Evolutionary conservation across 1,284 basidiomycete species (phyloP).

Genomic region (Fomitopsis schrenkii): DNA sequence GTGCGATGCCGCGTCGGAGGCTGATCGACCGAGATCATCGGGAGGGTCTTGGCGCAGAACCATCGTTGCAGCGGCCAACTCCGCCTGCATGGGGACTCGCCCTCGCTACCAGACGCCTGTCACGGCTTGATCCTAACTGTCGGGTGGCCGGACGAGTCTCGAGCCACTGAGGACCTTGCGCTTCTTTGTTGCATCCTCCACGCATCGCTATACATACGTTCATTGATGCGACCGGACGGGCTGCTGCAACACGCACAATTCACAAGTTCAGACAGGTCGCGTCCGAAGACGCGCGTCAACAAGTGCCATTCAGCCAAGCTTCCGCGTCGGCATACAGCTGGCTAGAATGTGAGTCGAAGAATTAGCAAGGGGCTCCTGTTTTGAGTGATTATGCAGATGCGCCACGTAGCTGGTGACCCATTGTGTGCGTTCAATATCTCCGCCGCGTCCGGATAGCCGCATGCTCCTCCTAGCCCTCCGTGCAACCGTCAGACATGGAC

Average conservation of each 20-base stretch:
- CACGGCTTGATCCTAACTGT: background rate
- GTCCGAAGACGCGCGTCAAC: no score
- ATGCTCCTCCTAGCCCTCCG: background rate
- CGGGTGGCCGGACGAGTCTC: no score
- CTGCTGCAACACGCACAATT: no score
- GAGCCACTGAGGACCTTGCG: background rate
- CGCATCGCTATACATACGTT: no score
- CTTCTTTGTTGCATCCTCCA: background rate
- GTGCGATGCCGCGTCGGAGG: background rate
- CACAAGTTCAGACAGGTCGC: no score
- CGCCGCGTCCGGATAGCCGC: background rate
- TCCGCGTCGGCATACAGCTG: no score
- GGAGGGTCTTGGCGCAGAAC: background rate
- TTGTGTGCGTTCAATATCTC: background rate
- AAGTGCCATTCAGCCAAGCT: no score
- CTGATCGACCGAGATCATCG: slow-evolving; percentile 1
- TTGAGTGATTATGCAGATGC: background rate
- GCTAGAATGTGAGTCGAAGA: background rate
- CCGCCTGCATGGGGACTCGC: no score
- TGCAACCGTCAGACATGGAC: background rate
- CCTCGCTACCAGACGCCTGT: background rate
- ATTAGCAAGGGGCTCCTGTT: background rate
- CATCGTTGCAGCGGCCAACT: background rate
- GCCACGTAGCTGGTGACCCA: background rate
- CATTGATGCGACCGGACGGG: no score